Evolutionary conservation across 768 basidiomycete species (phyloP).

Genomic region (Boletus insuetus): DNA sequence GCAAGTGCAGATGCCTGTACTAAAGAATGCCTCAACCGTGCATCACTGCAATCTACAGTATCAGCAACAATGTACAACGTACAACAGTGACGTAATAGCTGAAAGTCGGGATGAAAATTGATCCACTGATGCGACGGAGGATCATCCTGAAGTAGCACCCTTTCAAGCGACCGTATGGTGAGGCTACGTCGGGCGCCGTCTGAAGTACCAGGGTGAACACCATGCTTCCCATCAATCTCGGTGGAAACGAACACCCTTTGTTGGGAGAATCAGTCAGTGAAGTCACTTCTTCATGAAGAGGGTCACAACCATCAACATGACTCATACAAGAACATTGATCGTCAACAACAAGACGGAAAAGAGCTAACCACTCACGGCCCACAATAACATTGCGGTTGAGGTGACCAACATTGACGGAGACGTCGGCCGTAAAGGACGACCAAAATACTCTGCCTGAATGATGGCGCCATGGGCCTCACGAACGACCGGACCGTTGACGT

Average conservation of each 20-base stretch:
- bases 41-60: background rate
- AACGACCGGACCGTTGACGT: too few relatives aligned
- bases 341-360: background rate
- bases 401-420: background rate
- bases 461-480: background rate
- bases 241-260: too few relatives aligned
- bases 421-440: background rate
- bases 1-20: background rate
- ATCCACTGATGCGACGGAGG: background rate
- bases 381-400: background rate
- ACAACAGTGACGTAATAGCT: background rate
- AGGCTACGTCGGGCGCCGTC: too few relatives aligned
- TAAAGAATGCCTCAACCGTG: background rate
- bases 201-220: too few relatives aligned
- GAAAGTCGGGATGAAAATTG: too few relatives aligned
- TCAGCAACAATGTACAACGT: background rate
- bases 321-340: too few relatives aligned
- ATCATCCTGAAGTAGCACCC: background rate
- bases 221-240: too few relatives aligned
- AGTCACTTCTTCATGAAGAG: background rate
- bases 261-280: too few relatives aligned
- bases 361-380: background rate
- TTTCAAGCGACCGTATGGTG: too few relatives aligned
- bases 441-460: background rate
- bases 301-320: background rate